These are phyloP conservation scores for Cytospora paraplurivora DNA, from an alignment of 2,329 filamentous ascomycete genomes.

Conservation along the genomic window DNA sequence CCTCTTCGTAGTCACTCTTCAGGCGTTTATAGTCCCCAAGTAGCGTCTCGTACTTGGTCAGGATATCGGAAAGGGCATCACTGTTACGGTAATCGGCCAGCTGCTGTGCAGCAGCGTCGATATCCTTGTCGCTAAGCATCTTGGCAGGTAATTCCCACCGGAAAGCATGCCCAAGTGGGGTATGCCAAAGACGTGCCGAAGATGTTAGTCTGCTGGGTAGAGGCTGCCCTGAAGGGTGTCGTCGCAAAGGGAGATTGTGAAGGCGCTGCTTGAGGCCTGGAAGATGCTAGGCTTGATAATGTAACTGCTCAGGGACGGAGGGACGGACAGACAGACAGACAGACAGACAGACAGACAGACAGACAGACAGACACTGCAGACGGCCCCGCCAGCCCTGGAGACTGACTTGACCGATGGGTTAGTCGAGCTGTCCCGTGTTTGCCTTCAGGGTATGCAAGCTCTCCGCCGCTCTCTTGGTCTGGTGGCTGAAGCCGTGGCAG, in stretches of 20 bases:
- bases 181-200: neutral
- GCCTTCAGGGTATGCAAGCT: no score
- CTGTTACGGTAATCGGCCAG: conserved; percentile 38
- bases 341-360: no score
- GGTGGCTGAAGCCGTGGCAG: no score
- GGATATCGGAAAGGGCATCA: conserved; percentile 32
- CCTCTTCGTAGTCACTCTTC: conserved; percentile 60
- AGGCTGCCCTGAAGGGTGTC: neutral
- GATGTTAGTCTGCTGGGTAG: neutral
- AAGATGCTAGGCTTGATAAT: conserved; percentile 1
- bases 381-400: no score
- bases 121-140: conserved; percentile 36
- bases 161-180: neutral
- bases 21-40: conserved; percentile 57
- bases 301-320: neutral
- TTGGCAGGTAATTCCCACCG: neutral
- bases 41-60: conserved; percentile 40
- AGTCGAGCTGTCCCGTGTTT: no score
- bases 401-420: no score
- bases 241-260: neutral
- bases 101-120: conserved; percentile 34
- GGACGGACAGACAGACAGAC: no score
- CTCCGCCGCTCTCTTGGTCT: no score
- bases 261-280: neutral
- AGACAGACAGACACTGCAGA: no score